Evolutionary conservation across 331 rosid genomes (phyloP), one percentile per base, ranked within the genome.

Genomic region (Cydonia oblonga): DNA sequence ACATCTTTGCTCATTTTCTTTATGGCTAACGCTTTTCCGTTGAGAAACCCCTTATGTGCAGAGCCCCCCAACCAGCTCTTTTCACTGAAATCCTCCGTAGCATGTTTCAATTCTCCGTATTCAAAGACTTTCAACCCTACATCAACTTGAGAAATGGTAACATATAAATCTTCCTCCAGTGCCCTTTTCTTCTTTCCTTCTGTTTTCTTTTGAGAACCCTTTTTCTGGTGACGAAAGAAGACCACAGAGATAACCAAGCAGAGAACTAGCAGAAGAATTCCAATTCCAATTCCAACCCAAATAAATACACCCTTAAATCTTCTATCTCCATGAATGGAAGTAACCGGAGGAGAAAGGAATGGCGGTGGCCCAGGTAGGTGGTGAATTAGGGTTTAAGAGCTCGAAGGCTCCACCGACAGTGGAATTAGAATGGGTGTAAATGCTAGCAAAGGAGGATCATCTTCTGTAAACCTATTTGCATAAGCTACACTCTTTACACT

Each of bases 371-470:
- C n/a, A n/a, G n/a, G n/a, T n/a, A n/a, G n/a, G n/a, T n/a, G n/a
- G n/a, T n/a, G n/a, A n/a, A n/a, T n/a, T n/a, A n/a, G n/a, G 7
- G 65, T 35, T 7, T 23, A 69, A 76, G 85, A 79, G 69, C 77
- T 82, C 26, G 49, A 68, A 22, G 90, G 91, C 61, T 89, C 82
- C 58, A 70, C 81, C 24, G 80, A 23, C 66, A 89, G 77, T 23
- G 92, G 92, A 75, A 89, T 73, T 22, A 89, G 83, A 89, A 87
- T 64, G 32, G 92, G 84, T 19, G 97, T 84, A 66, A 63, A 70
- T 7, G 81, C 77, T 75, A 6, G 75, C 54, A 81, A 62, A 33
- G 22, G 9, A 19, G 80, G 76, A 22, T 69, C 51, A 15, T 70
- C 69, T 8, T 83, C 25, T 32, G 73, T 9, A 64, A 91, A 74